Percentiles rank a stretch among this genome's conserved stretches.
Conservation (phyloP, 441 rosid species). For the Francoa sonchifolia region DNA sequence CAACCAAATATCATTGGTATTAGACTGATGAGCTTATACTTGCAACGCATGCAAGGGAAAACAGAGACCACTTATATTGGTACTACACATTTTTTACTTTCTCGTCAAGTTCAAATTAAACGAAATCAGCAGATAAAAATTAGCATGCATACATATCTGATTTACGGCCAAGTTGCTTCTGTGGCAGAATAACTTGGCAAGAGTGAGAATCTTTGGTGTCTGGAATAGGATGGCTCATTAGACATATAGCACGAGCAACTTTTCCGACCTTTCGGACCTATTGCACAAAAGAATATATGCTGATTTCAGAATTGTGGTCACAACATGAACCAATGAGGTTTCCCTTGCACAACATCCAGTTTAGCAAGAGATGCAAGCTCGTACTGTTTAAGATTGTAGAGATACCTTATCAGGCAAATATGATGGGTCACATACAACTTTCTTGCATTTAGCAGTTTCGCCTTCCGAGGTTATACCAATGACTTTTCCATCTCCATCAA, state of each 20-base stretch:
- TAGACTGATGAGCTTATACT: too few species aligned
- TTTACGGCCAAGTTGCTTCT: constrained; percentile 64
- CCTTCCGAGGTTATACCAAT: constrained; percentile 56
- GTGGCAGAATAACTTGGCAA: constrained; percentile 63
- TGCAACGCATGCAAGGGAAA: too few species aligned
- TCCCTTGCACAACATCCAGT: not conserved
- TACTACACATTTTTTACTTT: too few species aligned
- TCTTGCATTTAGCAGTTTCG: constrained; percentile 67
- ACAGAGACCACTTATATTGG: too few species aligned
- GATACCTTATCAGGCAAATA: constrained; percentile 52
- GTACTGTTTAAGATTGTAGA: not conserved
- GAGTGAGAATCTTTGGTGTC: constrained; percentile 52
- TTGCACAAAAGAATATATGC: constrained; percentile 4
- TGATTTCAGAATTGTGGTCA: not conserved
- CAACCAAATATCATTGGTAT: not conserved
- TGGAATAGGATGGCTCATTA: constrained; percentile 74
- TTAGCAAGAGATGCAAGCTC: not conserved
- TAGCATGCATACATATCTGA: constrained; percentile 46
- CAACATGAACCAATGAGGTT: not conserved
- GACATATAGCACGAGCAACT: constrained; percentile 57
- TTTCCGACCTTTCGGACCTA: constrained; percentile 51
- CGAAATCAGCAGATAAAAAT: too few species aligned
- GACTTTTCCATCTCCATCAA: constrained; percentile 43
- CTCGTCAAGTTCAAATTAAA: too few species aligned
- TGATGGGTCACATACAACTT: constrained; percentile 65